A percentile compares a stretch with the other conserved stretches of the same genome.
Conservation (phyloP, 441 rosid genomes). For the Bruguiera hainesii region DNA sequence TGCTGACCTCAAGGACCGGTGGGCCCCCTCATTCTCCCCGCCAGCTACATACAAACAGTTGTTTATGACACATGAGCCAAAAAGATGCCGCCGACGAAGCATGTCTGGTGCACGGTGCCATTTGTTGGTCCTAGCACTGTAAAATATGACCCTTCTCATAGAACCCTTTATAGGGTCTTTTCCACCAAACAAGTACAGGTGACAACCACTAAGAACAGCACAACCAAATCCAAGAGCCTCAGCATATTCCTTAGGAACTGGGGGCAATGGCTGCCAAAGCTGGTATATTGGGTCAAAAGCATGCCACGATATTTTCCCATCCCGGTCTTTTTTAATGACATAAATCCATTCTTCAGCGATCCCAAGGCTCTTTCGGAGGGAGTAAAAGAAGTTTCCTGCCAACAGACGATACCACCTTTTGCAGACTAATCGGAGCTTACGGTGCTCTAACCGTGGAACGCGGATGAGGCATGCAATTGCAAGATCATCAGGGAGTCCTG, state of each 20-base stretch:
- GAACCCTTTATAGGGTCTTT: slow-evolving; percentile 88
- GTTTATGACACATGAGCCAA: slow-evolving; percentile 89
- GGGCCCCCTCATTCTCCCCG: slow-evolving; percentile 94
- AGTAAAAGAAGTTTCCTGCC: slow-evolving; percentile 69
- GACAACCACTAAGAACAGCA: slow-evolving; percentile 89
- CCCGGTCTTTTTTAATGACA: slow-evolving; percentile 83
- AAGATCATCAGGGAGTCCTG: slow-evolving; percentile 95
- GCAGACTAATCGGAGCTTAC: slow-evolving; percentile 75
- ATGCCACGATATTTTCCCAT: slow-evolving; percentile 87
- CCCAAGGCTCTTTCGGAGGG: slow-evolving; percentile 64
- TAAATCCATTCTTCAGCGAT: slow-evolving; percentile 94
- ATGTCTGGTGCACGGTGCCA: slow-evolving; percentile 95
- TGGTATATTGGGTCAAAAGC: slow-evolving; percentile 79
- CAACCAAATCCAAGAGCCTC: slow-evolving; percentile 95
- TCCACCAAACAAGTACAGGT: slow-evolving; percentile 90
- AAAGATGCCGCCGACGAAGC: slow-evolving; percentile 88
- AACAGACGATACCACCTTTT: slow-evolving; percentile 85
- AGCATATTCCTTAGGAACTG: slow-evolving; percentile 85
- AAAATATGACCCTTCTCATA: slow-evolving; percentile 85
- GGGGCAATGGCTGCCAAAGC: slow-evolving; percentile 92
- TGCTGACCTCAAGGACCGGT: slow-evolving; percentile 82
- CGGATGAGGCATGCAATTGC: slow-evolving; percentile 89
- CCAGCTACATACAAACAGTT: slow-evolving; percentile 93
- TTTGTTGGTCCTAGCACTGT: slow-evolving; percentile 86
- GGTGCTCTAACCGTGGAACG: slow-evolving; percentile 80